These are phyloP conservation scores for Botrytis byssoidea DNA, from an alignment of 2,329 filamentous ascomycete genomes.

Conservation along the genomic window DNA sequence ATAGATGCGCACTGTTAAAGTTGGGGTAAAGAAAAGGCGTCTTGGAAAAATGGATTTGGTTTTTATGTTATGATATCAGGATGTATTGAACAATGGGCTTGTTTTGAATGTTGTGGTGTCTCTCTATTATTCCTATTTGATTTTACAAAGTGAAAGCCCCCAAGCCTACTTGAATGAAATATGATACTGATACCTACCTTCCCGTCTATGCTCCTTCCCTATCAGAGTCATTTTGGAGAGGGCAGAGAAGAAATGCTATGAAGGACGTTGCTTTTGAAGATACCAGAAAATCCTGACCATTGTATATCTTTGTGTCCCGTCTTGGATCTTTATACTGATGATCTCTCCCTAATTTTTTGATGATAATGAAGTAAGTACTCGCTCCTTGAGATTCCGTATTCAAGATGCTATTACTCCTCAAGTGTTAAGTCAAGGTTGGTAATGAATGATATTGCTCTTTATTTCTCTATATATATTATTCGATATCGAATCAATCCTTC, in stretches of 20 bases:
- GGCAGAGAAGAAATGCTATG: not conserved
- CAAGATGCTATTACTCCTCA: not conserved
- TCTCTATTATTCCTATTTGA: not conserved
- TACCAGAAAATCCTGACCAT: not conserved
- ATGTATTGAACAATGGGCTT: not conserved
- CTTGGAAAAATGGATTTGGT: not conserved
- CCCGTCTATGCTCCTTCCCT: not conserved
- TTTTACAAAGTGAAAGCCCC: not conserved
- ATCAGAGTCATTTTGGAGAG: not conserved
- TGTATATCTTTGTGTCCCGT: not conserved
- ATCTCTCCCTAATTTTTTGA: not conserved
- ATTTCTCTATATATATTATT: not conserved
- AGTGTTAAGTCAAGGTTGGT: not conserved
- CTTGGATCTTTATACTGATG: not conserved
- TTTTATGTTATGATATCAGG: not conserved
- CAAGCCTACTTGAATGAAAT: not conserved
- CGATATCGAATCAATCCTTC: not conserved
- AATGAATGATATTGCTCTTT: not conserved
- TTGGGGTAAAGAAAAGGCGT: not conserved
- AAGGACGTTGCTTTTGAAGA: not conserved
- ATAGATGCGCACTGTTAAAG: constrained; percentile 1
- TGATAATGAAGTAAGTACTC: not conserved
- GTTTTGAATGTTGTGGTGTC: not conserved
- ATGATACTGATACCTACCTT: not conserved
- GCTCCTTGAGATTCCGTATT: not conserved